A percentile compares a stretch with the other conserved stretches of the same genome.
These are phyloP conservation scores for Epicoccum nigrum DNA, from an alignment of 2,329 filamentous ascomycete species.

Conservation along the genomic window DNA sequence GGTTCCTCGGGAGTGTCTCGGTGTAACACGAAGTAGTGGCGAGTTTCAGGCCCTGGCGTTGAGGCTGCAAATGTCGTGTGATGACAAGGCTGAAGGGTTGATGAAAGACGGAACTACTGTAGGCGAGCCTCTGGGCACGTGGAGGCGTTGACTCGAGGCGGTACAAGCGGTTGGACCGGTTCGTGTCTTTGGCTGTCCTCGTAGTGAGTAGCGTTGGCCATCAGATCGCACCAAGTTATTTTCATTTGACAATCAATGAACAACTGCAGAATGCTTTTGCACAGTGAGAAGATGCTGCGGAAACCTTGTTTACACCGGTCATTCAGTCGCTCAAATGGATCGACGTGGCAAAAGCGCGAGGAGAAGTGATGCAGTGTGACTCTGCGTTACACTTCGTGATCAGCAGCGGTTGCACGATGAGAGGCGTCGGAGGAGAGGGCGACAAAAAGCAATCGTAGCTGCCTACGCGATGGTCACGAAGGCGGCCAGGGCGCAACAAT, in stretches of 20 bases:
- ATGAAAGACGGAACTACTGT: neutral
- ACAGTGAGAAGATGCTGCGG: neutral
- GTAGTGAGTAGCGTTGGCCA: too few species aligned
- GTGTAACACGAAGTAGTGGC: conserved; percentile 22
- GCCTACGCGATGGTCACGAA: conserved; percentile 8
- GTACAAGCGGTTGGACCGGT: neutral
- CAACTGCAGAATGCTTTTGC: too few species aligned
- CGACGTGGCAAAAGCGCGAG: conserved; percentile 7
- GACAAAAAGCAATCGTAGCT: conserved; percentile 16
- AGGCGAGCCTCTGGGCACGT: conserved; percentile 7
- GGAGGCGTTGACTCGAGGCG: conserved; percentile 7
- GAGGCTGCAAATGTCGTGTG: conserved; percentile 8
- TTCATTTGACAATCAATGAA: too few species aligned
- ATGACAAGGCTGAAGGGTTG: neutral
- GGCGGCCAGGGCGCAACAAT: conserved; percentile 7
- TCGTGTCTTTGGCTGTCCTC: neutral
- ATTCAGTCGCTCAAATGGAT: neutral
- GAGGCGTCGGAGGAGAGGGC: conserved; percentile 7
- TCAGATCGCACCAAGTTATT: neutral
- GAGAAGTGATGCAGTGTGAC: conserved; percentile 5
- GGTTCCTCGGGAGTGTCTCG: conserved; percentile 24
- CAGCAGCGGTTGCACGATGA: conserved; percentile 6
- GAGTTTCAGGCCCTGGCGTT: conserved; percentile 1
- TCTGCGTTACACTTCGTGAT: conserved; percentile 9
- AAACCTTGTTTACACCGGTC: neutral